Evolutionary conservation across 768 basidiomycete genomes (phyloP).

Genomic region (Tephrocybe rancida): DNA sequence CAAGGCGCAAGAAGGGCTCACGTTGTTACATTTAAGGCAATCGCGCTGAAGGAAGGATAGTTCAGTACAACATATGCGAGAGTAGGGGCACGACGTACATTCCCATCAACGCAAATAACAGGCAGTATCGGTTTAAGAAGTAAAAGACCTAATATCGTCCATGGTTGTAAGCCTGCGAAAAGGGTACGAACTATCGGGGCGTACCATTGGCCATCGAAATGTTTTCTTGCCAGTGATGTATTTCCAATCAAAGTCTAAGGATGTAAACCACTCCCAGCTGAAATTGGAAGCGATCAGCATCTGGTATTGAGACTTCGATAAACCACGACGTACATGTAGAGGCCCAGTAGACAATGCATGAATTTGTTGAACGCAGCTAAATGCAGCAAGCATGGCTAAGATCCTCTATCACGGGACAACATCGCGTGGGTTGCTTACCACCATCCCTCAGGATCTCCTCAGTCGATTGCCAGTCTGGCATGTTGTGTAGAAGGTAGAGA

Average conservation of each 20-base stretch:
- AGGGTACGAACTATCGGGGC: slow-evolving; percentile 6
- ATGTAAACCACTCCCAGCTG: slow-evolving; percentile 71
- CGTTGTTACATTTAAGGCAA: slow-evolving; percentile 61
- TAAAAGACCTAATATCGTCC: slow-evolving; percentile 54
- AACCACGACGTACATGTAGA: slow-evolving; percentile 52
- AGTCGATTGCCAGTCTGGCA: slow-evolving; percentile 62
- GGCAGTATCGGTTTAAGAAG: slow-evolving; percentile 67
- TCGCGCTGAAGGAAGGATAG: slow-evolving; percentile 36
- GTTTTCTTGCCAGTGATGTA: slow-evolving; percentile 55
- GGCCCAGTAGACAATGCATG: slow-evolving; percentile 59
- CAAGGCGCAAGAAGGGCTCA: slow-evolving; percentile 25
- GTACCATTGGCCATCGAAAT: slow-evolving; percentile 72
- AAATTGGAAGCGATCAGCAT: slow-evolving; percentile 6
- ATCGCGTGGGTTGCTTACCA: slow-evolving; percentile 33
- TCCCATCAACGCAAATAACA: slow-evolving; percentile 67
- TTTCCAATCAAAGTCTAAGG: slow-evolving; percentile 66
- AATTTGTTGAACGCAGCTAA: slow-evolving; percentile 53
- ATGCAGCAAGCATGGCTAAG: not conserved
- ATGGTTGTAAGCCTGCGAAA: slow-evolving; percentile 2
- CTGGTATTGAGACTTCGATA: not conserved
- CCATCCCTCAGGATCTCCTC: slow-evolving; percentile 49
- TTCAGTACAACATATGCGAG: slow-evolving; percentile 4
- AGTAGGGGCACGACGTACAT: slow-evolving; percentile 51
- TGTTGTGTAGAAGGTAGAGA: slow-evolving; percentile 26
- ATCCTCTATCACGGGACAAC: not conserved